These are phyloP conservation scores for Scleromitrula shiraiana DNA, from an alignment of 2,329 filamentous ascomycete species.

Conservation along the genomic window DNA sequence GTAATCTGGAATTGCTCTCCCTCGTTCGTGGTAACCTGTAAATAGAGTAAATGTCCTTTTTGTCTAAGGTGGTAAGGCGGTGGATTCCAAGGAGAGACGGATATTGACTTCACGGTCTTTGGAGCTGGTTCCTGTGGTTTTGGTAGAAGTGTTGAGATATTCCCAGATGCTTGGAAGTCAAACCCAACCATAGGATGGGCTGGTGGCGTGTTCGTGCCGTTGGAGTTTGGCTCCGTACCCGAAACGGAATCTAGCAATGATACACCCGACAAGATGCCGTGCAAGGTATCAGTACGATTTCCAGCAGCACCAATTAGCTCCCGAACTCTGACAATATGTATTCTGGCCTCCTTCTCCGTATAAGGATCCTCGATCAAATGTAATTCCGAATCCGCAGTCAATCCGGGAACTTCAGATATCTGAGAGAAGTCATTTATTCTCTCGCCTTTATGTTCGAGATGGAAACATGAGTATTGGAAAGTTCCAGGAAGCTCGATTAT, in stretches of 20 bases:
- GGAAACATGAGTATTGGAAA: slow-evolving; percentile 98
- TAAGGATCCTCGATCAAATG: slow-evolving; percentile 88
- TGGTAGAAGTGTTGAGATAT: slow-evolving; percentile 65
- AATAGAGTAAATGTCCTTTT: slow-evolving; percentile 86
- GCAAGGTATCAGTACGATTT: slow-evolving; percentile 76
- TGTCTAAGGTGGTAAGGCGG: slow-evolving; percentile 86
- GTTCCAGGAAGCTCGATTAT: slow-evolving; percentile 89
- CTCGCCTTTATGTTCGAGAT: slow-evolving; percentile 82
- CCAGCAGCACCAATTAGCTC: slow-evolving; percentile 91
- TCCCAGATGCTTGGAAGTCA: slow-evolving; percentile 63
- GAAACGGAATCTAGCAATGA: slow-evolving; percentile 77
- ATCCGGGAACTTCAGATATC: slow-evolving; percentile 77
- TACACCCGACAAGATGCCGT: slow-evolving; percentile 76
- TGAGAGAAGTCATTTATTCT: slow-evolving; percentile 94
- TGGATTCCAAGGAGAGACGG: slow-evolving; percentile 92
- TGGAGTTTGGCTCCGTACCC: slow-evolving; percentile 29
- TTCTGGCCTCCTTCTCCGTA: slow-evolving; percentile 94
- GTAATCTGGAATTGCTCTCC: slow-evolving; percentile 94
- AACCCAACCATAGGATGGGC: slow-evolving; percentile 60
- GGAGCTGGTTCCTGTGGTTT: slow-evolving; percentile 58
- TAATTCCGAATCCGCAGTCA: slow-evolving; percentile 70
- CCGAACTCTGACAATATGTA: slow-evolving; percentile 84
- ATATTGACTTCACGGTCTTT: slow-evolving; percentile 84
- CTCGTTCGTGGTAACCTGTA: slow-evolving; percentile 83
- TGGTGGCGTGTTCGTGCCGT: slow-evolving; percentile 31